phyloP scores from a whole-genome alignment of 2,329 filamentous ascomycete species.

The Setomelanomma holmii region DNA sequence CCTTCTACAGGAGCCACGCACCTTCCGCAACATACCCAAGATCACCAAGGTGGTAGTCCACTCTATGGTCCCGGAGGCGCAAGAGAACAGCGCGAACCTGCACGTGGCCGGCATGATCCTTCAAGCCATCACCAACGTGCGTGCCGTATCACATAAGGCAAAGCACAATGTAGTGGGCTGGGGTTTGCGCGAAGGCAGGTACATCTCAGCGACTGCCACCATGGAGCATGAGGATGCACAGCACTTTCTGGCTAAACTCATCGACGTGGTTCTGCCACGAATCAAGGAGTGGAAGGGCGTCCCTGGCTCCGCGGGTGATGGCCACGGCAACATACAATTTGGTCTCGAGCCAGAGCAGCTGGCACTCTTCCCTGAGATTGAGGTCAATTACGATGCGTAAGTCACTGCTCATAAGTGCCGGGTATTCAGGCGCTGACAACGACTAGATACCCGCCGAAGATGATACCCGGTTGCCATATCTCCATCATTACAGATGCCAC shows the following conservation, averaged over 20 bases:
- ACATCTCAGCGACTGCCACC: slow-evolving; percentile 77
- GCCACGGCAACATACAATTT: slow-evolving; percentile 84
- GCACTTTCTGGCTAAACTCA: slow-evolving; percentile 87
- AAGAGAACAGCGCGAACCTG: slow-evolving; percentile 74
- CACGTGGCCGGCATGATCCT: slow-evolving; percentile 84
- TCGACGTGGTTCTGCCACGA: slow-evolving; percentile 88
- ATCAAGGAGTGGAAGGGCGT: slow-evolving; percentile 96
- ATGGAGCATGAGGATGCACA: slow-evolving; percentile 82
- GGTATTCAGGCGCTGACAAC: slow-evolving; percentile 8
- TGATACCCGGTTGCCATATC: slow-evolving; percentile 87
- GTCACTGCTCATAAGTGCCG: slow-evolving; percentile 45
- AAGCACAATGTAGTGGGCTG: slow-evolving; percentile 77
- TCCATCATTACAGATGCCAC: slow-evolving; percentile 84
- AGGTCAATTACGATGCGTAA: slow-evolving; percentile 91
- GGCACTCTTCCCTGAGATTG: slow-evolving; percentile 88
- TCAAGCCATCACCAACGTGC: slow-evolving; percentile 83
- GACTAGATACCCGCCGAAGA: slow-evolving; percentile 67
- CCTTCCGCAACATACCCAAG: slow-evolving; percentile 84
- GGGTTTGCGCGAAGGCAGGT: slow-evolving; percentile 73
- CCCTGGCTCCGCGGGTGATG: slow-evolving; percentile 80
- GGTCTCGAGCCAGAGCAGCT: slow-evolving; percentile 79
- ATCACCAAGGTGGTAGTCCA: slow-evolving; percentile 83
- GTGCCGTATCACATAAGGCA: slow-evolving; percentile 72
- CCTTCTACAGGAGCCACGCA: slow-evolving; percentile 70
- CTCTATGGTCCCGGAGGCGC: slow-evolving; percentile 71